Evolutionary conservation across 1,284 basidiomycete genomes (phyloP).

Genomic region (Fomes fomentarius): DNA sequence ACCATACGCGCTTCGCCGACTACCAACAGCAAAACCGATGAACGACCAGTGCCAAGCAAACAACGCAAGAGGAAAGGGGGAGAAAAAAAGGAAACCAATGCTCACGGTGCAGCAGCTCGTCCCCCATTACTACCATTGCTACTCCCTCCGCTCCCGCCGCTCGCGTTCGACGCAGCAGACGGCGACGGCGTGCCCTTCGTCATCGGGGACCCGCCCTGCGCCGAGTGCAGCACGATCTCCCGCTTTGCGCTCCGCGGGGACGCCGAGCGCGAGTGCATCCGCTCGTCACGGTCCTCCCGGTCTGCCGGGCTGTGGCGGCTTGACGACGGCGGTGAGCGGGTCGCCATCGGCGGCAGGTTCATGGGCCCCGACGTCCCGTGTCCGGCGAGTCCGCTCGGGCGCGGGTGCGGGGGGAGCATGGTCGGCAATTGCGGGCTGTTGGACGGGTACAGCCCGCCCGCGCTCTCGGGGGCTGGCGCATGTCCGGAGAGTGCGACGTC

Average conservation of each 20-base stretch:
- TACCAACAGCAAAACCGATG: constrained; percentile 12
- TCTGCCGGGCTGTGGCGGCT: constrained; percentile 51
- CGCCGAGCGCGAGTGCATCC: constrained; percentile 33
- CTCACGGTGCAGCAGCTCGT: constrained; percentile 25
- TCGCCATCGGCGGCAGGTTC: constrained; percentile 64
- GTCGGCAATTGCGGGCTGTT: constrained; percentile 58
- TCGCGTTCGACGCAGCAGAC: background rate
- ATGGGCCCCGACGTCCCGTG: constrained; percentile 34
- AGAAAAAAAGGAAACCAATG: constrained; percentile 9
- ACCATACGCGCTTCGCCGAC: constrained; percentile 14
- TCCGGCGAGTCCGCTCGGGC: constrained; percentile 57
- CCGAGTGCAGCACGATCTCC: constrained; percentile 53
- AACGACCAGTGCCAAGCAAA: constrained; percentile 11
- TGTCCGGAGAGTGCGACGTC: constrained; percentile 57
- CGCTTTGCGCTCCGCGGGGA: constrained; percentile 50
- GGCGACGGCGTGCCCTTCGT: constrained; percentile 14
- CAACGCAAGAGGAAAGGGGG: background rate
- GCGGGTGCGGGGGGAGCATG: constrained; percentile 69
- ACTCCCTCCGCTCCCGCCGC: background rate
- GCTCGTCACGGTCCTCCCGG: no score
- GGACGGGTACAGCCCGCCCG: no score
- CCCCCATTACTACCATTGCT: no score
- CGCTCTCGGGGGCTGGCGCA: constrained; percentile 53
- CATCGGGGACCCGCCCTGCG: constrained; percentile 41
- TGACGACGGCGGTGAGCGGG: constrained; percentile 57